Conservation (phyloP, 805 yeast genomes). For the Ogataea henricii region DNA sequence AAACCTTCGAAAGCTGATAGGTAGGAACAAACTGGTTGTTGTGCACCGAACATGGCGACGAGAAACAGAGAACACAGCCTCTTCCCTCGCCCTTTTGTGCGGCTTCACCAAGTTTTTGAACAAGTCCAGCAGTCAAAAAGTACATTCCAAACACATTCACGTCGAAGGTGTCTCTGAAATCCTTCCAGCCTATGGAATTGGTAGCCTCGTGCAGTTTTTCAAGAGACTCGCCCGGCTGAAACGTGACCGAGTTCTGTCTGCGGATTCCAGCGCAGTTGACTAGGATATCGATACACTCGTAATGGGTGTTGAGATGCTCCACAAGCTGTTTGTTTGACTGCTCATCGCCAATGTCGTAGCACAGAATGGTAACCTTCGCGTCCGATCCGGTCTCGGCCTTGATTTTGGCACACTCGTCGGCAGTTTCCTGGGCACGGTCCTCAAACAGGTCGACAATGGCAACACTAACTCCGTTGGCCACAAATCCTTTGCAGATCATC, state of each 20-base stretch:
- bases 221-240: constrained; percentile 23
- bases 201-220: constrained; percentile 25
- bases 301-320: constrained; percentile 18
- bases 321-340: constrained; percentile 23
- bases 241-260: constrained; percentile 21
- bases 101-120: constrained; percentile 26
- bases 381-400: constrained; percentile 20
- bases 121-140: constrained; percentile 26
- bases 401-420: constrained; percentile 15
- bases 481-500: constrained; percentile 24
- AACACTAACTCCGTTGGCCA: constrained; percentile 25
- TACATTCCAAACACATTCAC: constrained; percentile 30
- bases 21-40: constrained; percentile 29
- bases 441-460: constrained; percentile 26
- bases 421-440: constrained; percentile 24
- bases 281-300: constrained; percentile 24
- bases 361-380: constrained; percentile 20
- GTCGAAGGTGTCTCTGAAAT: constrained; percentile 25
- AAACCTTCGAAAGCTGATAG: constrained; percentile 25
- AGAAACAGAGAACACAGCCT: constrained; percentile 26
- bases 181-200: constrained; percentile 24
- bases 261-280: constrained; percentile 29
- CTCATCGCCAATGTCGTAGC: constrained; percentile 25
- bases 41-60: constrained; percentile 27
- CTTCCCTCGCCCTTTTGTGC: constrained; percentile 26